Evolutionary conservation across 1,284 basidiomycete genomes (phyloP).

Genomic region (Melanopsichium pennsylvanicum): DNA sequence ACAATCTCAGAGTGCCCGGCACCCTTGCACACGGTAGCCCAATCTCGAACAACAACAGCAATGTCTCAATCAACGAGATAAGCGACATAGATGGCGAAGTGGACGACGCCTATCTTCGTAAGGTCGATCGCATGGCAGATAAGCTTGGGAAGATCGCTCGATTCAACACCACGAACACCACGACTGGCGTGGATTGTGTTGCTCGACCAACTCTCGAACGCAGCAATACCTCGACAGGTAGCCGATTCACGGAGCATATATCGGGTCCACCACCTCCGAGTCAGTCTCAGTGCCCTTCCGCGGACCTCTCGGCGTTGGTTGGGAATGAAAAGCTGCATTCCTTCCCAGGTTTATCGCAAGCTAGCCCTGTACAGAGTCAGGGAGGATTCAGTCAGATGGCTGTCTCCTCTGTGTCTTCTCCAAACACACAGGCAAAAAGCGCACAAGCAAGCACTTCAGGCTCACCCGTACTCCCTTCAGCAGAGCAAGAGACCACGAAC

Average conservation of each 20-base stretch:
- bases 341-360: slow-evolving; percentile 43
- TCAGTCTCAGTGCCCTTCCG: slow-evolving; percentile 28
- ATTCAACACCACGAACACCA: neutral
- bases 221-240: slow-evolving; percentile 9
- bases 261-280: neutral
- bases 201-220: slow-evolving; percentile 6
- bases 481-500: slow-evolving; percentile 6
- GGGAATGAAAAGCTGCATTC: slow-evolving; percentile 51
- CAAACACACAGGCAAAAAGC: neutral
- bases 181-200: neutral
- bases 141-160: slow-evolving; percentile 40
- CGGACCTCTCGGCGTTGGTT: slow-evolving; percentile 13
- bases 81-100: slow-evolving; percentile 41
- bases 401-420: slow-evolving; percentile 3
- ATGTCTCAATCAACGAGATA: slow-evolving; percentile 23
- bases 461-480: neutral
- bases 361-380: slow-evolving; percentile 25
- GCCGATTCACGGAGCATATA: slow-evolving; percentile 25
- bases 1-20: slow-evolving; percentile 6
- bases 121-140: slow-evolving; percentile 45
- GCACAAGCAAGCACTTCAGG: neutral
- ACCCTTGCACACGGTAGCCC: neutral
- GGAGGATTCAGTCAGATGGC: slow-evolving; percentile 16
- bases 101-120: slow-evolving; percentile 33
- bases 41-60: slow-evolving; percentile 14